Evolutionary conservation across 306 rosid species (phyloP), one percentile per base, ranked within the genome.

Genomic region (Mucuna pruriens): DNA sequence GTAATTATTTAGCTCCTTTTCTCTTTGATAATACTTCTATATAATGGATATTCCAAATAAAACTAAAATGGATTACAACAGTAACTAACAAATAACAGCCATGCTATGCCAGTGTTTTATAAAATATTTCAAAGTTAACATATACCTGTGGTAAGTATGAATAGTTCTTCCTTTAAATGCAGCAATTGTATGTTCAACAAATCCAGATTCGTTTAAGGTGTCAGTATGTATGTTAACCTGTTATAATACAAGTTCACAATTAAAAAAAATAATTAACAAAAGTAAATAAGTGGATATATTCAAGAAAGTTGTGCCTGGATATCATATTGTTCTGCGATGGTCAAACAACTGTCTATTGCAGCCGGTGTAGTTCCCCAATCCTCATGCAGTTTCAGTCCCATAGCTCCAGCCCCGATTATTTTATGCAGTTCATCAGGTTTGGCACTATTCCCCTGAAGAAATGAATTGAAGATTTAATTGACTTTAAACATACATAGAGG

Each of bases 311-410:
- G 70, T 89, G 75, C 96, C 98, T 93, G 98, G 83, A 95, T 82
- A 79, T 90, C 98, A 86, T 89, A 79, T 83, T 78, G 78, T 5
- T 95, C 98, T 61, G 91, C 98, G 17, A 93, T 90, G 26, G 89
- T 60, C 80, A 95, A 91, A 82, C 98, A 89, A 75, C 67, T 78
- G 84, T 95, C 94, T 62, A 95, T 95, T 77, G 98, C 89, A 6
- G 96, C 98, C 23, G 99, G 98, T 58, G 98, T 91, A 75, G 72
- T 80, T 86, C 99, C 99, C 99, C 99, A 93, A 89, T 95, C 98
- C 89, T 95, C 99, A 64, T 95, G 98, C 79, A 91, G 91, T 88
- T 93, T 95, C 85, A 95, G 87, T 75, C 96, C 99, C 98, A 95
- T 93, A 81, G 99, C 99, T 83, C 99, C 99, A 16, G 97, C 96